Conservation (phyloP, 208 protist genomes). For the Acanthamoeba divionensis region DNA sequence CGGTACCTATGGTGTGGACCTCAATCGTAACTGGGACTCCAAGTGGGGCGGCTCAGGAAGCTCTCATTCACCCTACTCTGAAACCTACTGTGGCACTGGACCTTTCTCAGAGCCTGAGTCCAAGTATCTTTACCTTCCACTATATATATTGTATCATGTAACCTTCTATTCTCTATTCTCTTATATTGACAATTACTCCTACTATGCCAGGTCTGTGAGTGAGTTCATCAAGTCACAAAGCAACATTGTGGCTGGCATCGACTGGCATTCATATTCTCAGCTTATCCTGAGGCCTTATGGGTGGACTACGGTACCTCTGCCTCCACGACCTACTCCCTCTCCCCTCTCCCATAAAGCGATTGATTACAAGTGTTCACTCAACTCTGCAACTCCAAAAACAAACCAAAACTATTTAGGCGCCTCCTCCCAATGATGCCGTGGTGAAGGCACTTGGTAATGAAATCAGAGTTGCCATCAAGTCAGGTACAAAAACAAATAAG, state of each 20-base stretch:
- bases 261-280: slow-evolving; percentile 58
- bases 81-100: slow-evolving; percentile 67
- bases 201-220: neutral
- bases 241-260: slow-evolving; percentile 41
- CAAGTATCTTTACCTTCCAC: neutral
- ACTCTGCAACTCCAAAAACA: no score
- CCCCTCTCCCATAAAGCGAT: neutral
- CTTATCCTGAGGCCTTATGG: slow-evolving; percentile 48
- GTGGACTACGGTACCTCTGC: slow-evolving; percentile 17
- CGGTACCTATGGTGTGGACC: slow-evolving; percentile 57
- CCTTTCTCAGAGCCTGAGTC: slow-evolving; percentile 57
- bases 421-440: neutral
- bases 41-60: slow-evolving; percentile 60
- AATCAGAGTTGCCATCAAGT: neutral
- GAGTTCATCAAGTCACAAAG: neutral
- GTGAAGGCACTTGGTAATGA: neutral
- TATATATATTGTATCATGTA: no score
- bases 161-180: neutral
- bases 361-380: no score
- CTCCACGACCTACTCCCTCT: slow-evolving; percentile 40
- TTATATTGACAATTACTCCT: neutral
- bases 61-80: slow-evolving; percentile 16
- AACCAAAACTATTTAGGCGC: no score
- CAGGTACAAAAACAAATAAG: no score
- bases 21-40: slow-evolving; percentile 67